These are phyloP conservation scores for Plenodomus biglobosus DNA, from an alignment of 2,329 filamentous ascomycete genomes.

Conservation along the genomic window DNA sequence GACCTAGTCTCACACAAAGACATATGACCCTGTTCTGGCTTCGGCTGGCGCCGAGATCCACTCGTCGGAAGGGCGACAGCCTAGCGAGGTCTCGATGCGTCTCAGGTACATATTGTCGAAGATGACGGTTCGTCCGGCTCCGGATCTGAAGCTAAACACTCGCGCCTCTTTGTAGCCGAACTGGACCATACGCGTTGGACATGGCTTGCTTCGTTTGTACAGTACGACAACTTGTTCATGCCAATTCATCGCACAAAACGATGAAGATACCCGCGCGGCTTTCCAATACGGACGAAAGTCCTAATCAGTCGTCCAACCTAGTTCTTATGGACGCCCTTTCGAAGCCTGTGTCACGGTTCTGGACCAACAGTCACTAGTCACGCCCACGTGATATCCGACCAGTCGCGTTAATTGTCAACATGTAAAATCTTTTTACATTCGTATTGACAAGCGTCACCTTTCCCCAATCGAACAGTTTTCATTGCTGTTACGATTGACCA, in stretches of 20 bases:
- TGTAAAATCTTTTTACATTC: slow-evolving; percentile 54
- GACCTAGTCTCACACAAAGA: slow-evolving; percentile 51
- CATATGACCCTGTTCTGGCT: slow-evolving; percentile 33
- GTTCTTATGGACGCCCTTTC: slow-evolving; percentile 40
- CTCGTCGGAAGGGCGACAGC: slow-evolving; percentile 60
- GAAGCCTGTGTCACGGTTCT: slow-evolving; percentile 55
- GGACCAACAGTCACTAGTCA: slow-evolving; percentile 51
- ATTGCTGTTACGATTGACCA: slow-evolving; percentile 42
- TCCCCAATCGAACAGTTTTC: slow-evolving; percentile 29
- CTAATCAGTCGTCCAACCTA: slow-evolving; percentile 48
- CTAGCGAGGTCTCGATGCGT: slow-evolving; percentile 57
- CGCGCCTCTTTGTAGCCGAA: slow-evolving; percentile 3
- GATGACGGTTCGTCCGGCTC: slow-evolving; percentile 45
- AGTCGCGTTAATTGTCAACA: slow-evolving; percentile 68
- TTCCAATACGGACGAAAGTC: slow-evolving; percentile 47
- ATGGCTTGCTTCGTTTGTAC: slow-evolving; percentile 28
- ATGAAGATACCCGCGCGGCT: slow-evolving; percentile 54
- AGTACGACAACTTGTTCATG: slow-evolving; percentile 14
- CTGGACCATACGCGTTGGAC: slow-evolving; percentile 28
- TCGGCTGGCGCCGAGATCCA: slow-evolving; percentile 47
- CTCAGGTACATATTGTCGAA: slow-evolving; percentile 31
- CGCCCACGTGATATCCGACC: slow-evolving; percentile 55
- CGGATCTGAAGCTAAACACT: slow-evolving; percentile 29
- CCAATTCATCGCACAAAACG: slow-evolving; percentile 10
- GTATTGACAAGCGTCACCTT: slow-evolving; percentile 60